Evolutionary conservation across 805 yeast species (phyloP), one percentile per base, ranked within the genome.

Genomic region (Lipomyces spencermartinsiae): DNA sequence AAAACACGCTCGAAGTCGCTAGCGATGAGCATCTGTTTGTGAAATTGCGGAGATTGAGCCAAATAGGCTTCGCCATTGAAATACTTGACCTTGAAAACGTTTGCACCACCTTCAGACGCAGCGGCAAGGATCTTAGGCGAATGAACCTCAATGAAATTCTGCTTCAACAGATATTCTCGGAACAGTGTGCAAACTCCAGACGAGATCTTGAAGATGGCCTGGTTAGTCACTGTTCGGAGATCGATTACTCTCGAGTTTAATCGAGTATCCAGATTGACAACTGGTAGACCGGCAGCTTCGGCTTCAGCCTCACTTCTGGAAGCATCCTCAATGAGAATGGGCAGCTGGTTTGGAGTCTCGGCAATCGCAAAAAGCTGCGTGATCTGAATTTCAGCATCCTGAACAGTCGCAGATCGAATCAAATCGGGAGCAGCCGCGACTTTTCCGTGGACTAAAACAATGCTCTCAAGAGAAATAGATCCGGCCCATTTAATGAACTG

Each of bases 21-120:
- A 59, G 98, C 97, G 81, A 95, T 95, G 80, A 94, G 87, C 85
- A 94, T 97, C 83, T 95, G 98, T 84, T 95, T 95, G 85, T 95
- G 92, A 74, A 95, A 86, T 84, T 95, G 99, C 61, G 99, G 99
- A 54, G 97, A 92, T 84, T 95, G 99, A 19, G 99, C 99, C 78
- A 95, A 83, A 80, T 86, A 95, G 6, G 98, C 98, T 70, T 89
- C 88, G 71, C 92, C 87, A 80, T 94, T 94, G 86, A 95, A 95
- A 82, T 95, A 95, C 57, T 90, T 84, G 68, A 95, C 90, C 81
- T 93, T 96, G 81, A 95, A 95, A 59, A 95, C 98, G 79, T 92
- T 94, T 67, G 98, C 87, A 74, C 99, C 99, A 81, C 98, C 97
- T 84, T 95, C 99, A 70, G 97, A 90, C 54, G 99, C 91, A 54